Conservation (phyloP, 192 early-diverging fungal genomes). For the Phycomyces blakesleeanus region DNA sequence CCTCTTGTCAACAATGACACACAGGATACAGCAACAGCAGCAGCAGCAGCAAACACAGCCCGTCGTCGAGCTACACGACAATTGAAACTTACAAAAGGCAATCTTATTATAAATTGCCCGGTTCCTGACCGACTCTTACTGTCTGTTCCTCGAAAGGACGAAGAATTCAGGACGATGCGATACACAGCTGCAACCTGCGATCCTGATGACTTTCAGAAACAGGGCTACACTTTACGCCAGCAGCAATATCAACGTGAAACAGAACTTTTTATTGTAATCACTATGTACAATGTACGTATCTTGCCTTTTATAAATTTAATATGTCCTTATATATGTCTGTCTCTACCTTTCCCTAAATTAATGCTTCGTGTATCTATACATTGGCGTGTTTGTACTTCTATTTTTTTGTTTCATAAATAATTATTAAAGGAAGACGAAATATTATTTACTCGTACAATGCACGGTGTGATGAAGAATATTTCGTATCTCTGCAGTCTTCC, state of each 20-base stretch:
- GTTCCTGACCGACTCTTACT: conserved; percentile 58
- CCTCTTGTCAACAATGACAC: too few species aligned
- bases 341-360: background rate
- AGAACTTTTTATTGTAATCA: conserved; percentile 80
- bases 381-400: too few species aligned
- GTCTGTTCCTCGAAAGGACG: conserved; percentile 47
- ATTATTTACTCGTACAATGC: conserved; percentile 68
- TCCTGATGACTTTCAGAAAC: conserved; percentile 74
- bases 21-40: too few species aligned
- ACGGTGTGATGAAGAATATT: conserved; percentile 71
- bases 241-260: conserved; percentile 64
- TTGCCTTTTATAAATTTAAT: conserved; percentile 1
- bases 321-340: too few species aligned
- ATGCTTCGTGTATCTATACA: too few species aligned
- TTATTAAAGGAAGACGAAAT: conserved; percentile 57
- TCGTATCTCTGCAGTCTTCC: conserved; percentile 59
- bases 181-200: conserved; percentile 92
- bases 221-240: conserved; percentile 77
- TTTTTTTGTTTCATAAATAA: background rate
- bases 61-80: background rate
- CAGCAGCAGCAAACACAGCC: background rate
- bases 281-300: conserved; percentile 65
- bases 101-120: conserved; percentile 70
- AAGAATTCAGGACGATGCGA: conserved; percentile 89
- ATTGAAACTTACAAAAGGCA: conserved; percentile 64